Evolutionary conservation across 1,284 basidiomycete genomes (phyloP).

Genomic region (Ustilago tritici): DNA sequence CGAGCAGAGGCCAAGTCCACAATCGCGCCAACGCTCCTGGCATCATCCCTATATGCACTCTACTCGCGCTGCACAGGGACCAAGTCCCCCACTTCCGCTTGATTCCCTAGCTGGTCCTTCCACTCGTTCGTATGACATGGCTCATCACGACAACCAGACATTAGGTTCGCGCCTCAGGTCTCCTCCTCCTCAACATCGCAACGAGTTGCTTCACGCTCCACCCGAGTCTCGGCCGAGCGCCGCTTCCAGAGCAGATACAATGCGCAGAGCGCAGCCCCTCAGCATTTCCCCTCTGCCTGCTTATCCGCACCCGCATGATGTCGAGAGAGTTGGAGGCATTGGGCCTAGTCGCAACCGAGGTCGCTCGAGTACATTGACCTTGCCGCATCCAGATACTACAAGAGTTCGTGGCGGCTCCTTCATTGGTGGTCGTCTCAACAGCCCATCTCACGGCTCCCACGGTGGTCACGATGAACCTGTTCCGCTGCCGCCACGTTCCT

Average conservation of each 20-base stretch:
- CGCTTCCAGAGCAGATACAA: constrained; percentile 21
- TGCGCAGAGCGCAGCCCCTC: constrained; percentile 23
- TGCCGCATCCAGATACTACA: constrained; percentile 30
- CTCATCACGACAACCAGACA: background rate
- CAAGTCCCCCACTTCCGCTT: constrained; percentile 24
- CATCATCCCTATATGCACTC: constrained; percentile 45
- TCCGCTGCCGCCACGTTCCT: constrained; percentile 33
- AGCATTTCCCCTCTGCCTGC: constrained; percentile 25
- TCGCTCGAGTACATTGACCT: constrained; percentile 44
- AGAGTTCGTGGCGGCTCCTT: constrained; percentile 30
- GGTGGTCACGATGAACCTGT: constrained; percentile 25
- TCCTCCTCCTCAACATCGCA: constrained; percentile 23
- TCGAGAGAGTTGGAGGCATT: constrained; percentile 29
- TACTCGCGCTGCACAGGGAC: constrained; percentile 15
- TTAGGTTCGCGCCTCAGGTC: constrained; percentile 16
- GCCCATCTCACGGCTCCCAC: constrained; percentile 19
- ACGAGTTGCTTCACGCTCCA: constrained; percentile 21
- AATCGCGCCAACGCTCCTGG: constrained; percentile 44
- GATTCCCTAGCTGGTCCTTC: constrained; percentile 13
- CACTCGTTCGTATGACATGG: constrained; percentile 20
- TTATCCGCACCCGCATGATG: constrained; percentile 15
- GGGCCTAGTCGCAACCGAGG: constrained; percentile 47
- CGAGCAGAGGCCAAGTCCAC: constrained; percentile 37
- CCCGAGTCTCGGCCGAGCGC: constrained; percentile 14
- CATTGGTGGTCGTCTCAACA: constrained; percentile 21